Conservation (phyloP, 1,284 basidiomycete species). For the Trametes versicolor region DNA sequence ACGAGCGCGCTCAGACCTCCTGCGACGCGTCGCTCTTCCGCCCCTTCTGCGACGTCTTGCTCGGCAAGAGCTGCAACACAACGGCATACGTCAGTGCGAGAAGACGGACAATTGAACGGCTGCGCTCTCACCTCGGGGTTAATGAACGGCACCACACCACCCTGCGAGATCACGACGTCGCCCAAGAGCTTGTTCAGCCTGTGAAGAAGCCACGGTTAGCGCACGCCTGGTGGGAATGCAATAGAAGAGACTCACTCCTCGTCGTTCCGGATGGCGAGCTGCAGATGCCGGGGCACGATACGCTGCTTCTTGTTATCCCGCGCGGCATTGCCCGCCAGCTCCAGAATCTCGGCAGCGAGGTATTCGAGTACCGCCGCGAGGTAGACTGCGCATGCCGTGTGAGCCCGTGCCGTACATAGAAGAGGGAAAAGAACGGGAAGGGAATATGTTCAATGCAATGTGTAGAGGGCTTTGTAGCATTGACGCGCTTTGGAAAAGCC, state of each 20-base stretch:
- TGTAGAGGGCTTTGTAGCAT: too few relatives aligned
- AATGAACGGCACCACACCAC: slow-evolving; percentile 82
- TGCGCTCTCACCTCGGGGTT: slow-evolving; percentile 51
- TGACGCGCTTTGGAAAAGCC: too few relatives aligned
- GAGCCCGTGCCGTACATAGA: slow-evolving; percentile 5
- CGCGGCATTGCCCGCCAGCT: slow-evolving; percentile 86
- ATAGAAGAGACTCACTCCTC: slow-evolving; percentile 64
- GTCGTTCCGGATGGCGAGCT: slow-evolving; percentile 89
- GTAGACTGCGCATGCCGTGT: slow-evolving; percentile 63
- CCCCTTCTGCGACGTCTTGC: slow-evolving; percentile 50
- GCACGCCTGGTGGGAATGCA: not conserved
- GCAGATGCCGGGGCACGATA: slow-evolving; percentile 88
- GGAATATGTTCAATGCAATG: not conserved
- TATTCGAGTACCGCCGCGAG: slow-evolving; percentile 87
- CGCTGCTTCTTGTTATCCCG: slow-evolving; percentile 88
- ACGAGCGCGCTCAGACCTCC: slow-evolving; percentile 44
- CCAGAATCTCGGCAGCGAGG: slow-evolving; percentile 88
- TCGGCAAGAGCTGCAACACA: slow-evolving; percentile 63
- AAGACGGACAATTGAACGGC: not conserved
- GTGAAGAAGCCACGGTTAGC: not conserved
- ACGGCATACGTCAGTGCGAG: not conserved
- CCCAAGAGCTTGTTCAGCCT: slow-evolving; percentile 79
- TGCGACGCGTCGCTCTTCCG: slow-evolving; percentile 48
- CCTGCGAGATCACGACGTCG: slow-evolving; percentile 86
- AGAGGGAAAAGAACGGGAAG: not conserved